Evolutionary conservation across 169 alveolate genomes (phyloP), one percentile per base, ranked within the genome.

Genomic region (Sarcocystis neurona): DNA sequence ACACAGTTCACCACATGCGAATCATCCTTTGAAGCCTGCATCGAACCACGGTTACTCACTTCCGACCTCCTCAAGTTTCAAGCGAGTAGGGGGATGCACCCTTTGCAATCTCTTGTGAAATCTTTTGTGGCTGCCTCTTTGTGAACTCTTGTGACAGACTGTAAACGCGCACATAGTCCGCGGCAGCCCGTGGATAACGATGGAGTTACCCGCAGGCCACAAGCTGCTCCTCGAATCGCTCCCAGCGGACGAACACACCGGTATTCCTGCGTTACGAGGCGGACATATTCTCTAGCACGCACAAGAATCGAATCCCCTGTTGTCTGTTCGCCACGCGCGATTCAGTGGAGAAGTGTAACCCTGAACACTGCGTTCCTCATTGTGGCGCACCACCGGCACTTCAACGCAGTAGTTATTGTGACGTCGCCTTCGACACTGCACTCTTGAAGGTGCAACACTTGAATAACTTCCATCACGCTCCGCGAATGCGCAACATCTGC

Each of bases 151-250:
- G 37, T 8, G n/a, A 43, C 88, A 82, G 88, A 82, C 78, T 12
- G 41, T 82, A 0, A 58, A 66, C n/a, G 88, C 88, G 5, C 48
- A 50, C 66, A 82, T 82, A 37, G 78, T 60, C 78, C 78, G 88
- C 41, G 88, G 88, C 32, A 37, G 78, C 32, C 79, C 88, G n/a
- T 82, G 72, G 56, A 34, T 82, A 10, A 82, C 88, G 3, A 34
- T 82, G 79, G 88, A 82, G 41, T 32, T 82, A 23, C 88, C 88
- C 34, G 63, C 78, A 5, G 79, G 88, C 37, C 88, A 82, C 47
- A 82, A 82, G 63, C 63, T 82, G 56, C 70, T 82, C 32, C 39
- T 82, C 27, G 79, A 60, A 63, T 58, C 88, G 15, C 77, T 82
- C 47, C 66, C 79, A n/a, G 88, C 88, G 34, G 56, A 82, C 63